Evolutionary conservation across 495 filamentous ascomycete species (phyloP).

Genomic region (Lentithecium fluviatile): DNA sequence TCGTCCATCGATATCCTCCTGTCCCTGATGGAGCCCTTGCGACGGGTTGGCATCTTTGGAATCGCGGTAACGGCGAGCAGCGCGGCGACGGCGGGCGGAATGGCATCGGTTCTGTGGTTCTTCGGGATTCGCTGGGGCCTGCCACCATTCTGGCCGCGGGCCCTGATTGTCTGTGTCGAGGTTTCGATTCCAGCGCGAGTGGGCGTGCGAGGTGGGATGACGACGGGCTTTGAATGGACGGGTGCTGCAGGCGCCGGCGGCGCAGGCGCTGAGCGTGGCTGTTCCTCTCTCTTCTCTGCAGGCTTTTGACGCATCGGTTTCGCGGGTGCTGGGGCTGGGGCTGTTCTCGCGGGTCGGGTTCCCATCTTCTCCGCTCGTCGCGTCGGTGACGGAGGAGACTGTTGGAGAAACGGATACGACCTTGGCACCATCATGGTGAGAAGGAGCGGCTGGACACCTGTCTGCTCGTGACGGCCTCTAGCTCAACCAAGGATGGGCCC

Average conservation of each 20-base stretch:
- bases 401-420: constrained; percentile 28
- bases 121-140: constrained; percentile 8
- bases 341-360: constrained; percentile 9
- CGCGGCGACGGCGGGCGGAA: constrained; percentile 48
- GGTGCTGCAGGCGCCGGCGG: constrained; percentile 12
- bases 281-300: constrained; percentile 8
- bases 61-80: constrained; percentile 48
- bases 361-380: constrained; percentile 28
- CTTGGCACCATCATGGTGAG: constrained; percentile 37
- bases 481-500: not conserved
- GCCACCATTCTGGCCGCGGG: constrained; percentile 33
- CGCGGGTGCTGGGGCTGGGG: not conserved
- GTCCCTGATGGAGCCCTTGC: constrained; percentile 18
- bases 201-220: constrained; percentile 35
- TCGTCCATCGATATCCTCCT: constrained; percentile 45
- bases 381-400: constrained; percentile 15
- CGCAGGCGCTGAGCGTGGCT: not conserved
- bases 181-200: constrained; percentile 1
- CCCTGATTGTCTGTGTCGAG: constrained; percentile 32
- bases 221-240: constrained; percentile 30
- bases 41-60: constrained; percentile 38
- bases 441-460: not conserved
- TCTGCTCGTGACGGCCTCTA: constrained; percentile 8
- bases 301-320: not conserved
- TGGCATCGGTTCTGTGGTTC: constrained; percentile 39